Conservation (phyloP, 805 yeast genomes). For the Kuraishia hungarica region DNA sequence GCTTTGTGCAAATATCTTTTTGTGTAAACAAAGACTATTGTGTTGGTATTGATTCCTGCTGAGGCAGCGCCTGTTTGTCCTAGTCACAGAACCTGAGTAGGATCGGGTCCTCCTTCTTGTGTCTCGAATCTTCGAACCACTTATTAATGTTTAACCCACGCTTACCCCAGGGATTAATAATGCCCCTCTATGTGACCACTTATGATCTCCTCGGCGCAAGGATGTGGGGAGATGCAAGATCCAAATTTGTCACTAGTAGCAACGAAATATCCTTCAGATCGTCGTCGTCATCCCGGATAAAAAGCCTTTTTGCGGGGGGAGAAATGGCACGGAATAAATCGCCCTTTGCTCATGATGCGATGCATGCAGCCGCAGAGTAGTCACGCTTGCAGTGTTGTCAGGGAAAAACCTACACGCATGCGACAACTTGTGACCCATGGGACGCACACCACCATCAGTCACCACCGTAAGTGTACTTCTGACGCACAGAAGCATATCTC, state of each 20-base stretch:
- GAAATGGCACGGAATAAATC: not conserved
- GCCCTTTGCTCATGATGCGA: not conserved
- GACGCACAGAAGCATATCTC: not conserved
- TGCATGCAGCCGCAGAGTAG: not conserved
- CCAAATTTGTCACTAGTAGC: too few species aligned
- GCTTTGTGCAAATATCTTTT: too few species aligned
- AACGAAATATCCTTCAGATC: too few species aligned
- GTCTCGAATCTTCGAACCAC: not conserved
- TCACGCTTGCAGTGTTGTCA: not conserved
- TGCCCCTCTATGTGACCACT: not conserved
- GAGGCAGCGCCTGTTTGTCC: too few species aligned
- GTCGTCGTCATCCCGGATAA: not conserved
- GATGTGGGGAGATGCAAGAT: not conserved
- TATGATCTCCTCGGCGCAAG: not conserved
- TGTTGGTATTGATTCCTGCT: too few species aligned
- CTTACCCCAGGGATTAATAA: not conserved
- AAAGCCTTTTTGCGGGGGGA: not conserved
- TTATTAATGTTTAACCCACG: not conserved
- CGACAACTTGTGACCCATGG: not conserved
- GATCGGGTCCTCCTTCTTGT: too few species aligned
- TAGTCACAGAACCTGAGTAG: too few species aligned
- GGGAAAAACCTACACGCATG: not conserved
- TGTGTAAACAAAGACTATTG: not conserved
- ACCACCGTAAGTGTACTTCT: not conserved
- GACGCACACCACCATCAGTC: not conserved